Evolutionary conservation across 1,139 yeast species (phyloP).

Genomic region (Yamadazyma triangularis): DNA sequence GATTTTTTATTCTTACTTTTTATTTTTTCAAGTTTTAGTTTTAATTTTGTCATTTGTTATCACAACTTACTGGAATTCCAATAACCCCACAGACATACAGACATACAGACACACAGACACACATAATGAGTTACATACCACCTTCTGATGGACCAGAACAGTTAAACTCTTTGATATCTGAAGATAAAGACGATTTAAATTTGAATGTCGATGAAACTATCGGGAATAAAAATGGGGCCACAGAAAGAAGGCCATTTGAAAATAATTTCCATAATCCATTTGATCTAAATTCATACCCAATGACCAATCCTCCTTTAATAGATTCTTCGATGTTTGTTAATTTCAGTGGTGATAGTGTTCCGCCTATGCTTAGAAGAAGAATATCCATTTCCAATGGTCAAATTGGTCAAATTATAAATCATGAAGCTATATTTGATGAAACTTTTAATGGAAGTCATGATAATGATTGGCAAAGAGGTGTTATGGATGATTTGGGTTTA

Average conservation of each 20-base stretch:
- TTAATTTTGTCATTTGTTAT: no score
- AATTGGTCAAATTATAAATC: constrained; percentile 61
- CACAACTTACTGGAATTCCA: no score
- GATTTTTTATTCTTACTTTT: no score
- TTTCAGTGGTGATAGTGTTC: constrained; percentile 33
- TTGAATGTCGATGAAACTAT: no score
- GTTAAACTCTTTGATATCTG: no score
- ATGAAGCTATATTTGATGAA: constrained; percentile 37
- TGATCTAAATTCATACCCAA: constrained; percentile 48
- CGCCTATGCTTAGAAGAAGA: constrained; percentile 49
- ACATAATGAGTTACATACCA: background rate
- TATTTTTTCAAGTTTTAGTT: no score
- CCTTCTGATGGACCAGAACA: background rate
- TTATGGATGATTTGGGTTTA: background rate
- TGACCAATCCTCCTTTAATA: constrained; percentile 63
- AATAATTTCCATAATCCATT: constrained; percentile 26
- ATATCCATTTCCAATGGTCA: constrained; percentile 78
- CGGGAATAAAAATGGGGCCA: no score
- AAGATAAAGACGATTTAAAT: no score
- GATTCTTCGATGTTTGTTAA: constrained; percentile 49
- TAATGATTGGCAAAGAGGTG: background rate
- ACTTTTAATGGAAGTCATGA: constrained; percentile 7
- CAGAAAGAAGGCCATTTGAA: constrained; percentile 1
- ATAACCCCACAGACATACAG: no score
- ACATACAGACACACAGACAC: no score